Evolutionary conservation across 2,329 filamentous ascomycete species (phyloP).

Genomic region (Alternaria sp.): DNA sequence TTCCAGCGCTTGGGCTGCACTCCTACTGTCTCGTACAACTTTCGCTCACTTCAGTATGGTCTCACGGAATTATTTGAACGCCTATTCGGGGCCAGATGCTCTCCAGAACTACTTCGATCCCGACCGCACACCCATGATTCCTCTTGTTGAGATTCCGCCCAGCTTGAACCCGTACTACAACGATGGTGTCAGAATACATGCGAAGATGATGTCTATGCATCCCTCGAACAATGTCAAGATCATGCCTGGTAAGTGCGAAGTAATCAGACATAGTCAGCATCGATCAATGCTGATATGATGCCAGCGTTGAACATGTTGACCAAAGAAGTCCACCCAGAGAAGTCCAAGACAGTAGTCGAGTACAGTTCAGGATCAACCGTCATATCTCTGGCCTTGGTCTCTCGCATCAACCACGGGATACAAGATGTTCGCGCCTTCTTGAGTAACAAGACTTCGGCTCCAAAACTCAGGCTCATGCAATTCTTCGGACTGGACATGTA

Average conservation of each 20-base stretch:
- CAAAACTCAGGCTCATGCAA: slow-evolving; percentile 28
- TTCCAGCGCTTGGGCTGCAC: not conserved
- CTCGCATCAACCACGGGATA: slow-evolving; percentile 27
- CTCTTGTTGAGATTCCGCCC: slow-evolving; percentile 66
- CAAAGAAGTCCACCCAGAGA: slow-evolving; percentile 17
- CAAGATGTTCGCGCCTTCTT: slow-evolving; percentile 25
- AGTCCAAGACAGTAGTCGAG: slow-evolving; percentile 26
- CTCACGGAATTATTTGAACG: slow-evolving; percentile 50
- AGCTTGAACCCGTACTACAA: slow-evolving; percentile 63
- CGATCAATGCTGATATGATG: not conserved
- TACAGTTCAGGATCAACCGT: slow-evolving; percentile 32
- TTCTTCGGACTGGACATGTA: slow-evolving; percentile 34
- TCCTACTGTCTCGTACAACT: not conserved
- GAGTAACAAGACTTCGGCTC: slow-evolving; percentile 27
- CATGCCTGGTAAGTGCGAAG: slow-evolving; percentile 59
- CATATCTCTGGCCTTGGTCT: slow-evolving; percentile 27
- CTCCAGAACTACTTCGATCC: slow-evolving; percentile 67
- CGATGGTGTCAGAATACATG: slow-evolving; percentile 68
- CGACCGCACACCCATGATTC: slow-evolving; percentile 63
- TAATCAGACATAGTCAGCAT: not conserved
- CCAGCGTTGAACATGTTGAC: slow-evolving; percentile 29
- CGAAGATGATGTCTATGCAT: slow-evolving; percentile 71
- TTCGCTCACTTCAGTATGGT: slow-evolving; percentile 7
- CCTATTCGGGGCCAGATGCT: slow-evolving; percentile 65
- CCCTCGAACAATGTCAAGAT: slow-evolving; percentile 71